Conservation (phyloP, 2,329 filamentous ascomycete species). For the Talaromyces verruculosus region DNA sequence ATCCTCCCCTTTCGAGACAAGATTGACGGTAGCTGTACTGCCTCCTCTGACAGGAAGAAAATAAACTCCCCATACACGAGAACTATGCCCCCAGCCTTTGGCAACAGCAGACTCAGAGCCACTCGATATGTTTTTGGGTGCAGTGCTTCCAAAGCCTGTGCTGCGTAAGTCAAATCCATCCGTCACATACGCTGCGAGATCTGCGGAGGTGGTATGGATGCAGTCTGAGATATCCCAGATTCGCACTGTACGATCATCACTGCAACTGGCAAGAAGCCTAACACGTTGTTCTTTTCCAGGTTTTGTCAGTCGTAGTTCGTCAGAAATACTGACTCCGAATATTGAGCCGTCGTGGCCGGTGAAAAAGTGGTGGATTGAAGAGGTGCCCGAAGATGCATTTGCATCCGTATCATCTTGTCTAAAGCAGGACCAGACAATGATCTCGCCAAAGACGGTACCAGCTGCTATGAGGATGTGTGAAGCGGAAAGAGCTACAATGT, state of each 20-base stretch:
- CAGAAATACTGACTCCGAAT: slow-evolving; percentile 82
- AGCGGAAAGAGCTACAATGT: slow-evolving; percentile 62
- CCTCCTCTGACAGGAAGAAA: slow-evolving; percentile 53
- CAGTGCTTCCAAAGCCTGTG: slow-evolving; percentile 62
- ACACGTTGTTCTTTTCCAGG: slow-evolving; percentile 40
- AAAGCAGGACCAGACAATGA: slow-evolving; percentile 79
- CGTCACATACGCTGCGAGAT: slow-evolving; percentile 38
- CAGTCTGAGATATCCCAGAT: slow-evolving; percentile 78
- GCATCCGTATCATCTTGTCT: slow-evolving; percentile 27
- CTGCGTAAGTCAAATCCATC: slow-evolving; percentile 46
- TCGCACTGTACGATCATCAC: slow-evolving; percentile 86
- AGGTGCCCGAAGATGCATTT: slow-evolving; percentile 25
- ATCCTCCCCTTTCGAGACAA: slow-evolving; percentile 85
- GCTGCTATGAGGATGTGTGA: slow-evolving; percentile 71
- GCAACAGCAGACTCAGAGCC: slow-evolving; percentile 58
- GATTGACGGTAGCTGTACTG: slow-evolving; percentile 38
- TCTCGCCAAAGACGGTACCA: slow-evolving; percentile 92
- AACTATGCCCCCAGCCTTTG: slow-evolving; percentile 78
- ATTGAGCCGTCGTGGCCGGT: slow-evolving; percentile 85
- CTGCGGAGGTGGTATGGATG: slow-evolving; percentile 31
- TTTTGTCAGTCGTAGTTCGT: slow-evolving; percentile 41
- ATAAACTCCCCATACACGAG: slow-evolving; percentile 83
- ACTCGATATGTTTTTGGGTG: slow-evolving; percentile 31
- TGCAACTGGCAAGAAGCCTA: slow-evolving; percentile 83
- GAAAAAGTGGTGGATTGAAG: slow-evolving; percentile 57